Evolutionary conservation across 148 eudicot genomes (phyloP), one percentile per base, ranked within the genome.

Genomic region (Silene conica): DNA sequence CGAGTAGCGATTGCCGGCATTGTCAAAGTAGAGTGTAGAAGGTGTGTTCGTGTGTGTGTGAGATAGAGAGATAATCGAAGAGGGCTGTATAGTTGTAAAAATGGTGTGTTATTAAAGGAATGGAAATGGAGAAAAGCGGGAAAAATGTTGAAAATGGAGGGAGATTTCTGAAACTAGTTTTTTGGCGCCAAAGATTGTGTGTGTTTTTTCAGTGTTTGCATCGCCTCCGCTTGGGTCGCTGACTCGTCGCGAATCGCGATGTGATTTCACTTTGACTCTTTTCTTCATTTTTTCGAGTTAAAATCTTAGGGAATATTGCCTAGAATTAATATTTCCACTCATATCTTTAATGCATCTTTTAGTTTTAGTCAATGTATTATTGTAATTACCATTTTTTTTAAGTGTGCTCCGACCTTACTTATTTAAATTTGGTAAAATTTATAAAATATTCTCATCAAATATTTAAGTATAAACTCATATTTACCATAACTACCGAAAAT

Each of bases 1-100:
- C 55, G 58, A 31, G 72, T 66, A 2, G 79, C 79, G 46, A 77
- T 76, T 0, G 77, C 23, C 58, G 83, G 80, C 83, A 77, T 77
- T 41, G 26, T 10, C 8, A 8, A 48, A 48, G 38, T 25, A 55
- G 54, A 48, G 56, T 5, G 76, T 11, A 19, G 50, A 19, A 2
- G n/a, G 22, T 5, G 22, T 52, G 12, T 8, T n/a, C n/a, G 26
- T 31, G 34, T n/a, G n/a, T n/a, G 34, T 0, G 43, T 9, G 48
- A 70, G 1, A 57, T 65, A 65, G 80, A 26, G 58, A 63, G n/a
- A 22, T 75, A 52, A 8, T n/a, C n/a, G n/a, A 9, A 18, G 22
- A 5, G 41, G 54, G 52, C 38, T 68, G 16, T 15, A 15, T 19
- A n/a, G 63, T 22, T 19, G 62, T 28, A 61, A 20, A 48, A 63